Evolutionary conservation across 176 grass and related monocot species (phyloP), one percentile per base, ranked within the genome.

Genomic region (Triticum monococcum): DNA sequence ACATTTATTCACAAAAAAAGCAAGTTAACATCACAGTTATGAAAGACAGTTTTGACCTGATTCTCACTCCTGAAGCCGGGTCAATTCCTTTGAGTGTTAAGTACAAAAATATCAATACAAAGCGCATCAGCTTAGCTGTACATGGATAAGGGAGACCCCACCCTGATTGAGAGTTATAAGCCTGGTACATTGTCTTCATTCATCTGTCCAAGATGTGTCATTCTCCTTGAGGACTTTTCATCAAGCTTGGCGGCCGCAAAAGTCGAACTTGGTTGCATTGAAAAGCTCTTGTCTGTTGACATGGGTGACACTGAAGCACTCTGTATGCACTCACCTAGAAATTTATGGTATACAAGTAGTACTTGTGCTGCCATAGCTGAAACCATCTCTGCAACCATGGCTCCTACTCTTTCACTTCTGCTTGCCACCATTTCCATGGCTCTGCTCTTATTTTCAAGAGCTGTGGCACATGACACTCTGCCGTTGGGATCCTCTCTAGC

Each of bases 21-120:
- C 52, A 22, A 8, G 52, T 57, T 57, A 57, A 57, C 52, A 56
- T 57, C 54, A 57, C 54, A 20, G 16, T 54, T 54, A 54, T 54
- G 48, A 17, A 16, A 54, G 16, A 54, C 12, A 14, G 43, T 50
- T 50, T 50, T 43, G 40, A 54, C 16, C 26, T 64, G 32, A 72
- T 65, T 68, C 22, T 78, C 5, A 0, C 22, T 57, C 32, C 36
- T 59, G 14, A 63, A 30, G 81, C 56, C 22, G 7, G 16, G 64
- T 79, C 81, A 72, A 64, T 79, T 79, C 64, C 24, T 72, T 16
- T 79, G 28, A 79, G 28, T 65, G 14, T 40, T 70, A 65, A 56
- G 8, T 72, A 4, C 54, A 40, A 35, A 79, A 3, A 45, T 0
- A 57, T 20, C 70, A 30, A 12, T 4, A 1, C 2, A 32, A 77